Conservation (phyloP, 306 rosid species). For the Pterocarpus santalinus region DNA sequence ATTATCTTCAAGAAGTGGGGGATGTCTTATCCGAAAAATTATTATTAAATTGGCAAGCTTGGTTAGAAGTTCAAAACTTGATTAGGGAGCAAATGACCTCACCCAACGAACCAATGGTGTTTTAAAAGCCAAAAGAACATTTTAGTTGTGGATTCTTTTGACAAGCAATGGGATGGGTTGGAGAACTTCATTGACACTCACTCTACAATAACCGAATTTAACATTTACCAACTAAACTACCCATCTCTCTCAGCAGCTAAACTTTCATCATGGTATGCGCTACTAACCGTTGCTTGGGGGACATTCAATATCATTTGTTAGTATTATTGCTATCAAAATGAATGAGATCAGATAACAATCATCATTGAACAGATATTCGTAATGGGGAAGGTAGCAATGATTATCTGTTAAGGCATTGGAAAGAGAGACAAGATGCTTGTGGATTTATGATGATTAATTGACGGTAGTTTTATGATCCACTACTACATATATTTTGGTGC, state of each 20-base stretch:
- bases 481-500: neutral
- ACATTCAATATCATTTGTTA: conserved; percentile 12
- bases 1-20: neutral
- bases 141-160: neutral
- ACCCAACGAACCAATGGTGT: conserved; percentile 30
- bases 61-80: conserved; percentile 5
- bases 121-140: conserved; percentile 17
- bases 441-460: conserved; percentile 12
- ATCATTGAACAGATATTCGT: conserved; percentile 14
- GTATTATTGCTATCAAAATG: neutral
- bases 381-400: conserved; percentile 2
- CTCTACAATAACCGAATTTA: conserved; percentile 21
- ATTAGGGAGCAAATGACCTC: conserved; percentile 16
- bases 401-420: conserved; percentile 17
- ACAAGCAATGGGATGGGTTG: conserved; percentile 6
- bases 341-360: neutral
- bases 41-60: neutral
- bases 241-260: neutral
- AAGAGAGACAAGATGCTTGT: neutral
- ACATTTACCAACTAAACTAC: conserved; percentile 38
- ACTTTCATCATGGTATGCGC: conserved; percentile 18
- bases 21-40: neutral
- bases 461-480: neutral
- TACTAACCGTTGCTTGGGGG: conserved; percentile 28
- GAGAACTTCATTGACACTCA: conserved; percentile 26